Evolutionary conservation across 2,329 filamentous ascomycete genomes (phyloP), one percentile per base, ranked within the genome.

Genomic region (Pseudogymnoascus sp.): DNA sequence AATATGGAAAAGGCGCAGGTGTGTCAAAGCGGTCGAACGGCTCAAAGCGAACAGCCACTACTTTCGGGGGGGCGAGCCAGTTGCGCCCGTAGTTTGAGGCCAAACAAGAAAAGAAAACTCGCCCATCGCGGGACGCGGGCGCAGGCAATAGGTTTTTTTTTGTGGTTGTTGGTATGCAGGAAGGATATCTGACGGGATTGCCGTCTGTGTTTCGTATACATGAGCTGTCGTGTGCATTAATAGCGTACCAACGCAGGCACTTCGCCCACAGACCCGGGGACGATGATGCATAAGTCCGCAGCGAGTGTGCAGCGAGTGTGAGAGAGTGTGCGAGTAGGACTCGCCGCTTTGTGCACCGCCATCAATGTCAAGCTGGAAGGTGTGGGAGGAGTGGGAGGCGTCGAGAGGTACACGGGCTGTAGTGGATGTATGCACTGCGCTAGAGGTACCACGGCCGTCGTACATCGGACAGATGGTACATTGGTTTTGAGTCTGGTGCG

Each of bases 221-320:
- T 56, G 47, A 56, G 47, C 47, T 56, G 47, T 56, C 26, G 47
- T 56, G 47, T 56, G 47, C 47, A 56, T 56, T 56, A 26, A 56
- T 56, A 56, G 47, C 6, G 26, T 29, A 16, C 14, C 26, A 53
- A 53, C 50, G 50, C 50, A 56, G 50, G 50, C 50, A 56, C 50
- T 33, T 56, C 29, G 50, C 50, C 50, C 50, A 56, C 50, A 56
- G 50, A 56, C 50, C 29, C 50, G 50, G 50, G 50, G 50, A 21
- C 29, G 50, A 56, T 56, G 50, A 56, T 56, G 29, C 50, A 33
- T 56, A 33, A 33, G 50, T 33, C 50, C 50, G 29, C 50, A 53
- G 44, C 16, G 10, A 42, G 16, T 6, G 16, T 11, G 37, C n/a
- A 40, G 37, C 13, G 21, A 50, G 44, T 33, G 50, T 56, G 50